These are phyloP conservation scores for Geranium rotundifolium DNA, from an alignment of 345 rosid genomes.

Conservation along the genomic window DNA sequence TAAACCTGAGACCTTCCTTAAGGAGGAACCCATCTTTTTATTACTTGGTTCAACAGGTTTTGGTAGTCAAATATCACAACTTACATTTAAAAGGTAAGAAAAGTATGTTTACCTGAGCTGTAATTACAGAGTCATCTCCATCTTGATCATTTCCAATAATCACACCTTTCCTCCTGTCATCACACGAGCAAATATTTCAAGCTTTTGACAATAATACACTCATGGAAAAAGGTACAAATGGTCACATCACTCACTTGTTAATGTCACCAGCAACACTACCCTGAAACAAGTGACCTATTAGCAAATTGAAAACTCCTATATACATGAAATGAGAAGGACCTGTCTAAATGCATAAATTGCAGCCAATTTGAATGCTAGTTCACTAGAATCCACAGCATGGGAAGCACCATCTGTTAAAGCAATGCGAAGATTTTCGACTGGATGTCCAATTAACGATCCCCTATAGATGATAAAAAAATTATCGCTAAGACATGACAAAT, in stretches of 20 bases:
- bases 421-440: conserved; percentile 78
- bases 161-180: conserved; percentile 85
- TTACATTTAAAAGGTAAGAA: background rate
- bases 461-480: conserved; percentile 27
- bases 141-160: conserved; percentile 97
- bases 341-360: conserved; percentile 96
- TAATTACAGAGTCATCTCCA: conserved; percentile 79
- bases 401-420: conserved; percentile 91
- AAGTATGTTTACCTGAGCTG: conserved; percentile 54
- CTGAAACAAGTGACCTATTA: conserved; percentile 33
- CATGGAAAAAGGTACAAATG: background rate
- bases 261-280: conserved; percentile 94
- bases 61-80: background rate
- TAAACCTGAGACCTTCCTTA: no score
- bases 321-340: conserved; percentile 19
- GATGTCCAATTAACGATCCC: conserved; percentile 93
- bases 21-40: background rate
- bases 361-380: conserved; percentile 94
- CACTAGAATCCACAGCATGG: conserved; percentile 95
- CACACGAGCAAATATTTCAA: background rate
- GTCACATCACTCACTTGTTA: conserved; percentile 53
- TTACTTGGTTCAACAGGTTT: background rate
- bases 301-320: background rate
- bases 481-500: background rate
- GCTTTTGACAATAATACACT: background rate